Conservation (phyloP, 176 grass and related monocot genomes). For the Oryza officinalis region DNA sequence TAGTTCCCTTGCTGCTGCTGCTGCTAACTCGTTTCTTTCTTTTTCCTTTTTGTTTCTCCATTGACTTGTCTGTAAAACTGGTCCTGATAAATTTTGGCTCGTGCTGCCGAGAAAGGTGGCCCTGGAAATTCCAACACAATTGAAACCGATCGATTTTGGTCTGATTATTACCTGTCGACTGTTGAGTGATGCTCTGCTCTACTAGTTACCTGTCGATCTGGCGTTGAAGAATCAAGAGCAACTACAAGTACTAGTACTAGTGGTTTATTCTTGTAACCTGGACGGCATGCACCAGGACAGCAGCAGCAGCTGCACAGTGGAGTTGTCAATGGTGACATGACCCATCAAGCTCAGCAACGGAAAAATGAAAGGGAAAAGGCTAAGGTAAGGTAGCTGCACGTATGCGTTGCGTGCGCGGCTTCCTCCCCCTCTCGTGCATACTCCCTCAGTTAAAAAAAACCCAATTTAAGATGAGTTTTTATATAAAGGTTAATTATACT, state of each 20-base stretch:
- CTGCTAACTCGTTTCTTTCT: background rate
- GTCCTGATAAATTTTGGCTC: slow-evolving; percentile 7
- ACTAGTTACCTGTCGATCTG: no score
- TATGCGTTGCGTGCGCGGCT: background rate
- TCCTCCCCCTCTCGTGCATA: no score
- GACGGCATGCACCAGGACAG: no score
- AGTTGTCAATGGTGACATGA: slow-evolving; percentile 40
- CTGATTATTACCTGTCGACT: background rate
- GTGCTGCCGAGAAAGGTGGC: background rate
- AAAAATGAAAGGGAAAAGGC: slow-evolving; percentile 5
- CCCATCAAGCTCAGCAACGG: slow-evolving; percentile 14
- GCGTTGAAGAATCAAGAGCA: background rate
- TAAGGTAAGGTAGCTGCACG: background rate
- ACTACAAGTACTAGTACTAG: no score
- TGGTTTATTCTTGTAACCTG: background rate
- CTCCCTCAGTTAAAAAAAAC: no score
- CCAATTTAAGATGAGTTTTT: no score
- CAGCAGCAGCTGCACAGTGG: slow-evolving; percentile 15
- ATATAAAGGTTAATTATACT: no score
- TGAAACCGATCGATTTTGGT: background rate
- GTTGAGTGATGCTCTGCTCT: background rate
- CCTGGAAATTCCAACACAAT: background rate
- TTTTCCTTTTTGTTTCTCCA: background rate
- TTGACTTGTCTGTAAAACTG: slow-evolving; percentile 18
- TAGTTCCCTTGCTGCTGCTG: background rate